These are phyloP conservation scores for Aaosphaeria pasadenensis DNA, from an alignment of 2,329 filamentous ascomycete species.

Conservation along the genomic window DNA sequence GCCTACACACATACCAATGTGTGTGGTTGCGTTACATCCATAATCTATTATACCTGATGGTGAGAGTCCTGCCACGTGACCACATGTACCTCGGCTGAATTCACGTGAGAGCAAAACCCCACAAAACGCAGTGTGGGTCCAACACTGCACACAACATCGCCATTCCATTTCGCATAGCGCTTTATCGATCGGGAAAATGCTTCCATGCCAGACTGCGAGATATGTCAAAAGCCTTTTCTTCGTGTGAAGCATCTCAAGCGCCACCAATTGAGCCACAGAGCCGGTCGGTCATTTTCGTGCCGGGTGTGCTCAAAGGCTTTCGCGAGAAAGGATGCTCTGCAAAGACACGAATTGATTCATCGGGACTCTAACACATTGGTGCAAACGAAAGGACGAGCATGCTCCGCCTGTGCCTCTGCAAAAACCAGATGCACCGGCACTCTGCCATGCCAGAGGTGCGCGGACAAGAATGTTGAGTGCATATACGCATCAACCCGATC, in stretches of 20 bases:
- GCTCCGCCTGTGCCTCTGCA: neutral
- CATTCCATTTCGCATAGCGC: neutral
- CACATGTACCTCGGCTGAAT: too few species aligned
- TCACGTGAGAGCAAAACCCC: too few species aligned
- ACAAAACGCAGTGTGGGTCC: too few species aligned
- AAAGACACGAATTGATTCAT: neutral
- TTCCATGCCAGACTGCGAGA: neutral
- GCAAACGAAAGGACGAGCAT: neutral
- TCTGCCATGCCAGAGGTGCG: neutral
- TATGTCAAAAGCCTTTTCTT: neutral
- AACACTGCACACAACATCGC: too few species aligned
- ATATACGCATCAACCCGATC: neutral
- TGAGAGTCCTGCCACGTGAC: too few species aligned
- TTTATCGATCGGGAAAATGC: neutral
- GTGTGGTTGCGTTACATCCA: too few species aligned
- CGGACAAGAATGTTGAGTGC: neutral
- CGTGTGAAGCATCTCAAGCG: neutral
- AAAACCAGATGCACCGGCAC: neutral
- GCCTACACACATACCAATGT: too few species aligned
- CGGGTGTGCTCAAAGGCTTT: neutral
- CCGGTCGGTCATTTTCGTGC: neutral
- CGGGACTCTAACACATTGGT: neutral
- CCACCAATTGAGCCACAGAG: neutral
- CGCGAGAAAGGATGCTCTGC: neutral
- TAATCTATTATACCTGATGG: too few species aligned